phyloP scores from a whole-genome alignment of 2,329 filamentous ascomycete genomes.

The Aspergillus glaucus region DNA sequence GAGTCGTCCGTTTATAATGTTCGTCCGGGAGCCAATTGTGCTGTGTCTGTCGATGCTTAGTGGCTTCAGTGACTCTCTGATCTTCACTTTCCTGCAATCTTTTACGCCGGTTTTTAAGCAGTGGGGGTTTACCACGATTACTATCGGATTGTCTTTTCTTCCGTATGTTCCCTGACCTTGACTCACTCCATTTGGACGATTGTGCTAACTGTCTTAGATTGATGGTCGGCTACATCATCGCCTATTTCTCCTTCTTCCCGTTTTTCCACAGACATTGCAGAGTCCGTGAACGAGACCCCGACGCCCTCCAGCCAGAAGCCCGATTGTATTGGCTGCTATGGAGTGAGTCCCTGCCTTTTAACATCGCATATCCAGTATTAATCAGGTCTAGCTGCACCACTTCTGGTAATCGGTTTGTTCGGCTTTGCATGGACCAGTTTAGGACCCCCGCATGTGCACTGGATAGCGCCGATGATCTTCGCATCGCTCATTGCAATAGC shows the following conservation, averaged over 20 bases:
- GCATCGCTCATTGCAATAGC: slow-evolving; percentile 55
- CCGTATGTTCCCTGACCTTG: slow-evolving; percentile 31
- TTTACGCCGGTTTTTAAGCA: slow-evolving; percentile 55
- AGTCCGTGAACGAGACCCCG: slow-evolving; percentile 35
- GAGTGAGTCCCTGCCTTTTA: slow-evolving; percentile 22
- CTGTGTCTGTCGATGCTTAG: slow-evolving; percentile 55
- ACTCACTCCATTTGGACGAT: not conserved
- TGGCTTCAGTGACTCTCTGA: slow-evolving; percentile 59
- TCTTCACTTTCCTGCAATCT: slow-evolving; percentile 61
- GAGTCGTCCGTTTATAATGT: slow-evolving; percentile 58
- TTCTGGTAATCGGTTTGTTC: slow-evolving; percentile 54
- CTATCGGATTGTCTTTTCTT: slow-evolving; percentile 49
- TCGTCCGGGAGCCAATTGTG: slow-evolving; percentile 60
- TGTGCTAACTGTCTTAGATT: slow-evolving; percentile 27
- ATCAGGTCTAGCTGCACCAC: slow-evolving; percentile 43
- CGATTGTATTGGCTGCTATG: slow-evolving; percentile 55
- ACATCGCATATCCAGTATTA: not conserved
- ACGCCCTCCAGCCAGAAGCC: slow-evolving; percentile 55
- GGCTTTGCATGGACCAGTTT: slow-evolving; percentile 56
- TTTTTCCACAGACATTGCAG: slow-evolving; percentile 42
- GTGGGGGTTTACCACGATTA: slow-evolving; percentile 50
- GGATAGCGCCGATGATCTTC: slow-evolving; percentile 58
- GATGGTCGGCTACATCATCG: slow-evolving; percentile 52
- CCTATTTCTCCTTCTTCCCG: slow-evolving; percentile 51
- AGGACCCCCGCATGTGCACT: slow-evolving; percentile 49